These are phyloP conservation scores for Hanseniaspora osmophila DNA, from an alignment of 805 yeast species.

Conservation along the genomic window DNA sequence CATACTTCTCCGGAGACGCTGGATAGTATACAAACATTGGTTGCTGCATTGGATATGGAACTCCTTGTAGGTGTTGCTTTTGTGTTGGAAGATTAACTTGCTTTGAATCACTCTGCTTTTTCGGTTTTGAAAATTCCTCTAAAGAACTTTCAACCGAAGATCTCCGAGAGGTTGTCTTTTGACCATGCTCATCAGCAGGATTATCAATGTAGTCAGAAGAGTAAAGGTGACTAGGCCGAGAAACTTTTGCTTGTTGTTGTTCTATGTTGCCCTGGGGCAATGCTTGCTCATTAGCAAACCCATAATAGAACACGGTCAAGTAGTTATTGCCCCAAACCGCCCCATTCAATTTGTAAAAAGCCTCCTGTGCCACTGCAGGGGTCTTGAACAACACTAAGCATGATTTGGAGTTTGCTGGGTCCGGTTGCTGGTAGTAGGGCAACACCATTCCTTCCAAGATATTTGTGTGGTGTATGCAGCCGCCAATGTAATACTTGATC, in stretches of 20 bases:
- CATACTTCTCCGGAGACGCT: neutral
- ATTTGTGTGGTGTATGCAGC: slow-evolving; percentile 19
- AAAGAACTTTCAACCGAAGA: too few species aligned
- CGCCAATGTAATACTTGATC: slow-evolving; percentile 21
- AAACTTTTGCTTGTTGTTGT: too few species aligned
- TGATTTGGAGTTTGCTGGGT: neutral
- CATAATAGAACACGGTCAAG: slow-evolving; percentile 12
- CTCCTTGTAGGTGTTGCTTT: neutral
- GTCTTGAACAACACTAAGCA: neutral
- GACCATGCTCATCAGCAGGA: too few species aligned
- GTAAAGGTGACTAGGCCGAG: too few species aligned
- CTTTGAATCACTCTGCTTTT: slow-evolving; percentile 3
- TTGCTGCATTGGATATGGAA: neutral
- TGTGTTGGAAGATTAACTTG: slow-evolving; percentile 1
- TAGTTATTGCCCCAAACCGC: slow-evolving; percentile 22
- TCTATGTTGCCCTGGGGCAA: too few species aligned
- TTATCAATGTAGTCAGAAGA: too few species aligned
- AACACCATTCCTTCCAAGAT: slow-evolving; percentile 18
- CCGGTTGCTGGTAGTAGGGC: slow-evolving; percentile 11
- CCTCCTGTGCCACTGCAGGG: neutral
- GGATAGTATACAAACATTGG: neutral
- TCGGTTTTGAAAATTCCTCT: too few species aligned
- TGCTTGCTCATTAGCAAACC: too few species aligned
- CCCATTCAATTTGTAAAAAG: slow-evolving; percentile 12
- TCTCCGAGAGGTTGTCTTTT: too few species aligned